These are phyloP conservation scores for Beauveria varroae DNA, from an alignment of 2,329 filamentous ascomycete genomes.

Conservation along the genomic window DNA sequence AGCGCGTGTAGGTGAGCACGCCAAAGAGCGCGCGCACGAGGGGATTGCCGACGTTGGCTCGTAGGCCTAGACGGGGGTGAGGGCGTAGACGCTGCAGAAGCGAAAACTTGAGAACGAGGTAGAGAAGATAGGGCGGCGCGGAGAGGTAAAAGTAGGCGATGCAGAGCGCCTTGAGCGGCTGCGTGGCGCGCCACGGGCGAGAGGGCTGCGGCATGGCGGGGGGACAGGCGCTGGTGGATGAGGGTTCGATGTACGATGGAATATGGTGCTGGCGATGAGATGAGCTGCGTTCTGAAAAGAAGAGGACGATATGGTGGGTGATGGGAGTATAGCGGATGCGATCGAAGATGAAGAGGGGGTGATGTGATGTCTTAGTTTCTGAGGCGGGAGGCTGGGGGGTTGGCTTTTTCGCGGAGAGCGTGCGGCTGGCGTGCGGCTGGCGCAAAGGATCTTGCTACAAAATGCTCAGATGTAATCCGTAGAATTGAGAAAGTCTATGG, in stretches of 20 bases:
- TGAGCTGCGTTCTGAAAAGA: not conserved
- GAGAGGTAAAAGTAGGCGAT: conserved; percentile 1
- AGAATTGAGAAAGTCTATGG: too few relatives aligned
- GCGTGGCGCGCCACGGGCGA: conserved; percentile 1
- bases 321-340: not conserved
- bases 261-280: too few relatives aligned
- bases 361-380: too few relatives aligned
- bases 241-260: too few relatives aligned
- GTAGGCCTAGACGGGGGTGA: not conserved
- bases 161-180: conserved; percentile 10
- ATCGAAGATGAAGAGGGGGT: not conserved
- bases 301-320: too few relatives aligned
- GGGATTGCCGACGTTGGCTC: conserved; percentile 4
- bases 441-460: too few relatives aligned
- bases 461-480: too few relatives aligned
- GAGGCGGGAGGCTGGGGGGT: too few relatives aligned
- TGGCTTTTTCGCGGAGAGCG: too few relatives aligned
- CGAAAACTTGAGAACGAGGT: not conserved
- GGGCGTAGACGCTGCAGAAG: not conserved
- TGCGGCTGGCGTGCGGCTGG: too few relatives aligned
- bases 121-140: conserved; percentile 3
- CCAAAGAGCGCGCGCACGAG: not conserved
- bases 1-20: not conserved
- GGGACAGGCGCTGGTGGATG: too few relatives aligned
- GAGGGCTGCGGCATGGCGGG: not conserved